phyloP scores from a whole-genome alignment of 805 yeast species.

The Huiozyma naganishii region DNA sequence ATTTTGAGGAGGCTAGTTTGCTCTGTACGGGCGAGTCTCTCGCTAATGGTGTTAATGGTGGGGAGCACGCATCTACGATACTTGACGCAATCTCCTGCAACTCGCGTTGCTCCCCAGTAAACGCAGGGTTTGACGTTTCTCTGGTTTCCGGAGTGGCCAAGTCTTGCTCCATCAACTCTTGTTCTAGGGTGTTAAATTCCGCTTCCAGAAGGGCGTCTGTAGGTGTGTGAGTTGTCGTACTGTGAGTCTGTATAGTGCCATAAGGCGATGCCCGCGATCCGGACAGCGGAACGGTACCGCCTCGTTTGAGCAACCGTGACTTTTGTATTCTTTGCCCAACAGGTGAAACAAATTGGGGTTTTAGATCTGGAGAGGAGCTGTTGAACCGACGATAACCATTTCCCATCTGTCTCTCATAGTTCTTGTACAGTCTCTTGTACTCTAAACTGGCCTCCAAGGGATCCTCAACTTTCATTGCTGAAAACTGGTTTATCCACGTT shows the following conservation, averaged over 20 bases:
- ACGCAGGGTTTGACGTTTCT: neutral
- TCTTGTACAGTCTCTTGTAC: constrained; percentile 19
- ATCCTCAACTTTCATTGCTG: constrained; percentile 20
- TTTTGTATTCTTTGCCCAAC: neutral
- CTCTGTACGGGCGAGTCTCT: constrained; percentile 5
- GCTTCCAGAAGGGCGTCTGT: constrained; percentile 10
- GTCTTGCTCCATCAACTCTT: constrained; percentile 6
- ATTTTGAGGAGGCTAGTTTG: constrained; percentile 20
- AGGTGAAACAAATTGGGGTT: neutral
- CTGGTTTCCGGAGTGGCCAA: neutral
- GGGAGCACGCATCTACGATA: constrained; percentile 14
- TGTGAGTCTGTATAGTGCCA: neutral
- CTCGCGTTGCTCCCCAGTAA: constrained; percentile 16
- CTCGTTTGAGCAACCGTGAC: neutral
- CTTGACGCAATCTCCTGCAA: constrained; percentile 20
- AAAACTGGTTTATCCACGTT: constrained; percentile 19
- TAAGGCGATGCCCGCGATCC: too few relatives aligned
- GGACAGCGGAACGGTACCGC: neutral
- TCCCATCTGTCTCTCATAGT: constrained; percentile 9
- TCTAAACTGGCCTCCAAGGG: constrained; percentile 22
- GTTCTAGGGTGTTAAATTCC: constrained; percentile 18
- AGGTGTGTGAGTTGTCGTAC: neutral
- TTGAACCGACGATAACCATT: too few relatives aligned
- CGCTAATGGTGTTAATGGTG: constrained; percentile 4
- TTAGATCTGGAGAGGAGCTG: neutral